Evolutionary conservation across 805 yeast species (phyloP), one percentile per base, ranked within the genome.

Genomic region (Sugiyamaella chiloensis): DNA sequence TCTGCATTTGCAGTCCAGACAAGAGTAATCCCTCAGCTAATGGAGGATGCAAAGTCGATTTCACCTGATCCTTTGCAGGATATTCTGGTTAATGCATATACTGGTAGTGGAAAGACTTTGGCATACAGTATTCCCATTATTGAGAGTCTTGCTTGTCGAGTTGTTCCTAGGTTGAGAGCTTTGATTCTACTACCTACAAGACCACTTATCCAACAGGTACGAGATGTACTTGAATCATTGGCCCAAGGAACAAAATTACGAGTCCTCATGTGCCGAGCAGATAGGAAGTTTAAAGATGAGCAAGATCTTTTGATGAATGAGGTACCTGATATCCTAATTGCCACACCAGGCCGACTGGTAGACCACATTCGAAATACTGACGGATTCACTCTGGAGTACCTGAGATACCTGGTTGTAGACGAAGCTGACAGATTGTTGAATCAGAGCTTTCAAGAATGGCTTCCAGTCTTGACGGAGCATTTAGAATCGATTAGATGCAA

Each of bases 381-480:
- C 16, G 68, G 56, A 50, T 60, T 37, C 62, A 69, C 32, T 49
- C 64, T 89, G 50, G 64, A 67, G 20, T 70, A 74, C 44, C 70
- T 90, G 49, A 72, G 78, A 53, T 84, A 80, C 52, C 64, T 91
- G 27, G 83, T 87, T 2, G 74, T 90, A 66, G 99, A 91, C 67
- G 99, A 91, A 67, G 96, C 96, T 2, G 99, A 91, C 68, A 74
- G 89, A 55, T 86, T 91, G 88, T 85, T 93, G 54, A 88, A 87
- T 60, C 97, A 93, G 64, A 79, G 86, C 11, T 93, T 88, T 66
- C 97, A 93, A 66, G 88, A 89, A 63, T 93, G 99, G 99, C 76
- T 86, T 68, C 72, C 74, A 61, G 56, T 73, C 70, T 40, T 72
- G 5, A 60, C 60, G 39, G 47, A 44, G 44, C 55, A 60, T 1